phyloP scores from a whole-genome alignment of 2,329 filamentous ascomycete species.

The Fusarium pseudocircinatum region DNA sequence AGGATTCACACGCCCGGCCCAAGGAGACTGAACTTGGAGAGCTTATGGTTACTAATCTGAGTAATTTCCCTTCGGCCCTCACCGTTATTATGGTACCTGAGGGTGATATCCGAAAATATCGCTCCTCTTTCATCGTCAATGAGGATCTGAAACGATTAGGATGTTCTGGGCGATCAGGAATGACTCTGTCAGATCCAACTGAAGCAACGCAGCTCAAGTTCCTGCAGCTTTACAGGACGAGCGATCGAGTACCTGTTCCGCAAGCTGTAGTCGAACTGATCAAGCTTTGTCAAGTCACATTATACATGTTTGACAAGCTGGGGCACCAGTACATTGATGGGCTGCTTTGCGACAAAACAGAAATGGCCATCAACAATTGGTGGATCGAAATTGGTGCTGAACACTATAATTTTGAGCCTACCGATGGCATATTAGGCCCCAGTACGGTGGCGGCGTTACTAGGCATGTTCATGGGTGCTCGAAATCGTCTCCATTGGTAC shows the following conservation, averaged over 20 bases:
- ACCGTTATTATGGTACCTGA: conserved; percentile 92
- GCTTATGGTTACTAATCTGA: conserved; percentile 93
- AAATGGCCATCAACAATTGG: conserved; percentile 91
- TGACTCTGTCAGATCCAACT: conserved; percentile 81
- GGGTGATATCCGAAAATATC: conserved; percentile 82
- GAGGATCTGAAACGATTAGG: conserved; percentile 92
- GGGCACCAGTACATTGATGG: conserved; percentile 92
- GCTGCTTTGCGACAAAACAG: conserved; percentile 90
- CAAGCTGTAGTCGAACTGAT: conserved; percentile 87
- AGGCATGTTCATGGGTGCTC: conserved; percentile 87
- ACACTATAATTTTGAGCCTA: conserved; percentile 90
- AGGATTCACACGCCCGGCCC: conserved; percentile 84
- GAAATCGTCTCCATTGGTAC: conserved; percentile 86
- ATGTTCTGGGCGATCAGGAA: conserved; percentile 87
- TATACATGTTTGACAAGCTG: conserved; percentile 88
- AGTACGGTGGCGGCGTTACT: conserved; percentile 89
- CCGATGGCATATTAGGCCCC: conserved; percentile 90
- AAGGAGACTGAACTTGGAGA: conserved; percentile 85
- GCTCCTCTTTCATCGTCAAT: conserved; percentile 90
- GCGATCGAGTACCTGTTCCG: conserved; percentile 81
- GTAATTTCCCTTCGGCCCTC: conserved; percentile 88
- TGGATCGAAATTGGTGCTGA: conserved; percentile 94
- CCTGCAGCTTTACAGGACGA: conserved; percentile 87
- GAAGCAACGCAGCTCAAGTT: conserved; percentile 91
- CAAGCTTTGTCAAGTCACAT: conserved; percentile 87